Evolutionary conservation across 768 basidiomycete species (phyloP).

Genomic region (Sarcodon aspratus): DNA sequence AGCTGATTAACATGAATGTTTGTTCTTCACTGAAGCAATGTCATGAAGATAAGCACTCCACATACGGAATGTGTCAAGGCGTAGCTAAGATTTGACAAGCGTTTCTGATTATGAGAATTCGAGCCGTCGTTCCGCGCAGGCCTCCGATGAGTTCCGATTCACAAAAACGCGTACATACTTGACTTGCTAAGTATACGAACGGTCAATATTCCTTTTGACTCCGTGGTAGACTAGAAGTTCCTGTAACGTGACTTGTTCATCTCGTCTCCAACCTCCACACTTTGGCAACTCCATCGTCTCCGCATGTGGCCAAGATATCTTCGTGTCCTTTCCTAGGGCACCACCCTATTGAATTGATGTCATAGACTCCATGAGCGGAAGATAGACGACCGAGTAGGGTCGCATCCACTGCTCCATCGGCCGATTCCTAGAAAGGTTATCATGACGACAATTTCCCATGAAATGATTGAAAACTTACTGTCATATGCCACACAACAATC

Average conservation of each 20-base stretch:
- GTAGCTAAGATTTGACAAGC: too few species aligned
- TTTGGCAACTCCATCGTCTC: constrained; percentile 74
- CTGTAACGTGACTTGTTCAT: neutral
- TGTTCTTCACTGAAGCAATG: too few species aligned
- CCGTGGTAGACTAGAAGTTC: neutral
- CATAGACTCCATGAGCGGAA: constrained; percentile 70
- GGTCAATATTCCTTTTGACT: neutral
- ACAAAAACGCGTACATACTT: too few species aligned
- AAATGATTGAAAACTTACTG: constrained; percentile 6
- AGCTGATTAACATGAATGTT: too few species aligned
- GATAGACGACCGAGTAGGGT: constrained; percentile 42
- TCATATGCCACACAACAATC: constrained; percentile 72
- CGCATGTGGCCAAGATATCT: constrained; percentile 67
- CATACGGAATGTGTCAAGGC: too few species aligned
- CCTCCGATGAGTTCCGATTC: too few species aligned
- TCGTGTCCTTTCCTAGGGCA: constrained; percentile 56
- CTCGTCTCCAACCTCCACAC: constrained; percentile 52
- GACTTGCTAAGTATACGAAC: too few species aligned
- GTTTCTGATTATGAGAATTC: too few species aligned
- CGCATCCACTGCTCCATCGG: constrained; percentile 4
- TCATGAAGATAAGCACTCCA: too few species aligned
- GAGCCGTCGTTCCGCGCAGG: too few species aligned
- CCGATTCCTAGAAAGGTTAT: constrained; percentile 10
- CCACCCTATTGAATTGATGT: constrained; percentile 83
- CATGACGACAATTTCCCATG: neutral